These are phyloP conservation scores for Liriodendron chinense DNA, from an alignment of 164 flowering plant genomes.

Conservation along the genomic window DNA sequence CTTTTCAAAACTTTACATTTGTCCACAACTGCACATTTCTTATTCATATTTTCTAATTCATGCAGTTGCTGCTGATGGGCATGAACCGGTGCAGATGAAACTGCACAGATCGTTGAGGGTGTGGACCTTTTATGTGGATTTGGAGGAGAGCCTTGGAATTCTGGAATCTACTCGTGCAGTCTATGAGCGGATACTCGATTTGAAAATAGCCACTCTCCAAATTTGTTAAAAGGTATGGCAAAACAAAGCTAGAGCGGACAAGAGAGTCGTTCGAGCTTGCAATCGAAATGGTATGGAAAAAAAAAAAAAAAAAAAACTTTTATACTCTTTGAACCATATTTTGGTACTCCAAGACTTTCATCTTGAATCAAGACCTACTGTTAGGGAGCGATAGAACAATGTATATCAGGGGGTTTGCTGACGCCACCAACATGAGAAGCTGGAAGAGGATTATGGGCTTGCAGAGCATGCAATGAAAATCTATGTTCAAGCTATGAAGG, in stretches of 20 bases:
- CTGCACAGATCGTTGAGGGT: conserved; percentile 75
- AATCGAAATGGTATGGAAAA: conserved; percentile 58
- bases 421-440: conserved; percentile 99
- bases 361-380: too few relatives aligned
- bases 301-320: background rate
- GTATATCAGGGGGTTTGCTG: too few relatives aligned
- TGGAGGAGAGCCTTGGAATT: conserved; percentile 84
- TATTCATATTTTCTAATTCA: background rate
- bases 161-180: conserved; percentile 84
- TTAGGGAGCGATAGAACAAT: too few relatives aligned
- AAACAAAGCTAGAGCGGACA: conserved; percentile 78
- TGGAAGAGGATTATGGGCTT: too few relatives aligned
- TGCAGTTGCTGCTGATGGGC: conserved; percentile 94
- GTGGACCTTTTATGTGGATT: conserved; percentile 87
- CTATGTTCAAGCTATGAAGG: conserved; percentile 83
- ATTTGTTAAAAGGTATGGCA: conserved; percentile 89
- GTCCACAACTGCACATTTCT: background rate
- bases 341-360: background rate
- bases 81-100: conserved; percentile 94
- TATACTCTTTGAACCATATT: background rate
- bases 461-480: conserved; percentile 93
- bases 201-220: conserved; percentile 91
- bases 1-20: too few relatives aligned
- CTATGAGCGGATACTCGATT: conserved; percentile 84
- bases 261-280: conserved; percentile 92